These are phyloP conservation scores for Narthecium ossifragum DNA, from an alignment of 106 monocot species.

Conservation along the genomic window DNA sequence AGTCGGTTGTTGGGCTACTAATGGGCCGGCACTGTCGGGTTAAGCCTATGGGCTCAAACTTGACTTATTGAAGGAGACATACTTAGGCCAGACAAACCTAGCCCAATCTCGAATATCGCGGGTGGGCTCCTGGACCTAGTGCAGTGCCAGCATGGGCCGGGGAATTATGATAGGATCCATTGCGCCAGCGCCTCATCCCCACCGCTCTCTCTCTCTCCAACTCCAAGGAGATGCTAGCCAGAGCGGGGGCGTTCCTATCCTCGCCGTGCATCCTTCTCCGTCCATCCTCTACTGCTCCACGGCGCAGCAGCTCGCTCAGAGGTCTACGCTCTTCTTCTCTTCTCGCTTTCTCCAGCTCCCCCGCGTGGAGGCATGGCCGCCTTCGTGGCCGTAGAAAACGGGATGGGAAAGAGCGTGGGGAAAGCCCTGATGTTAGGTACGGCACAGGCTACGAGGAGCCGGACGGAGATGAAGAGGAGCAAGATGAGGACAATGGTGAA, in stretches of 20 bases:
- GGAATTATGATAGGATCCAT: too few species aligned
- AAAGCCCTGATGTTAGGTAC: conserved; percentile 34
- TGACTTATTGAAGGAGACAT: too few species aligned
- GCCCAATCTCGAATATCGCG: too few species aligned
- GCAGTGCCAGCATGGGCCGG: too few species aligned
- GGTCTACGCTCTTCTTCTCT: not conserved
- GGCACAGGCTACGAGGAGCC: conserved; percentile 22
- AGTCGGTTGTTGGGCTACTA: too few species aligned
- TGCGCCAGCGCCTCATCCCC: too few species aligned
- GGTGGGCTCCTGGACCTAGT: too few species aligned
- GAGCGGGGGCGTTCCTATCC: not conserved
- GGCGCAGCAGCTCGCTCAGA: not conserved
- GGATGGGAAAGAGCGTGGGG: conserved; percentile 23
- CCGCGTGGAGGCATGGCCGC: not conserved
- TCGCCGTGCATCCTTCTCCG: not conserved
- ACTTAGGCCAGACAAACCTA: too few species aligned
- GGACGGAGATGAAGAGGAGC: conserved; percentile 10
- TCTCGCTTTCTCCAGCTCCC: not conserved
- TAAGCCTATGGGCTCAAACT: too few species aligned
- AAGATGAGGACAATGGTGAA: not conserved
- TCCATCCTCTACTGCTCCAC: not conserved
- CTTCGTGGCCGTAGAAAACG: not conserved
- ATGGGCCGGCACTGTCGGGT: too few species aligned
- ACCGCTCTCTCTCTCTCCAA: too few species aligned
- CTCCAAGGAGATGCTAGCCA: too few species aligned